Base-by-base conservation (phyloP, 495 filamentous ascomycete species). In the Aspergillus affinis region DNA sequence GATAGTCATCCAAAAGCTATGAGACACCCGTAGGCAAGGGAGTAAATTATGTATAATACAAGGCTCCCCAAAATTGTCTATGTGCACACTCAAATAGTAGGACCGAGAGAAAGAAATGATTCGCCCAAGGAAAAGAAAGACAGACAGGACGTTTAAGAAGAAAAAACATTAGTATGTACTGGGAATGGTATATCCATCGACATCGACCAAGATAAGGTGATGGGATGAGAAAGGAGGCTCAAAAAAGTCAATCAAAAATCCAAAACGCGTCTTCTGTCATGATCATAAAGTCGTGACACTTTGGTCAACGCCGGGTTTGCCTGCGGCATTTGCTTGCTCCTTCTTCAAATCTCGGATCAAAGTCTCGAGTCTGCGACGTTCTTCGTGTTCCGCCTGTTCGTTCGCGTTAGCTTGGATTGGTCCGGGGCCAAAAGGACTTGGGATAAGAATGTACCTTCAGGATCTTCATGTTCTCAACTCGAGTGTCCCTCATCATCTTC, bases 401-500 rank as follows among this genome's bases (percentile, higher is more conserved):
- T 48, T 10, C 54, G 48, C 36, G 51, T 70, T 58, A 66, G 66
- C 64, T 61, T 54, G 48, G 23, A 62, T 54, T 50, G 30, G 2
- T 27, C 55, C 59, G 64, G 51, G 46, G 58, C 52, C 26, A 8
- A 10, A 45, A 36, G 27, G 52, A 10, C 13, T 15, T 41, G 52
- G 23, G 48, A 47, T 21, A 56, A 47, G 18, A 60, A 80, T 84
- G 70, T 67, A 92, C 90, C 79, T 82, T 87, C 44, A 92, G 68
- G 53, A 81, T 78, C 76, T 82, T 90, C 70, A 85, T 77, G 60
- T 86, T 86, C 65, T 93, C 90, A 17, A 82, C 80, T 51, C 88
- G 85, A 58, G 87, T 89, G 63, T 92, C 90, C 54, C 88, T 81
- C 90, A 92, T 93, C 90, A 93, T 92, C 78, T 91, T 92, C 80